Conservation (phyloP, 192 early-diverging fungal genomes). For the Entophlyctis luteolus region DNA sequence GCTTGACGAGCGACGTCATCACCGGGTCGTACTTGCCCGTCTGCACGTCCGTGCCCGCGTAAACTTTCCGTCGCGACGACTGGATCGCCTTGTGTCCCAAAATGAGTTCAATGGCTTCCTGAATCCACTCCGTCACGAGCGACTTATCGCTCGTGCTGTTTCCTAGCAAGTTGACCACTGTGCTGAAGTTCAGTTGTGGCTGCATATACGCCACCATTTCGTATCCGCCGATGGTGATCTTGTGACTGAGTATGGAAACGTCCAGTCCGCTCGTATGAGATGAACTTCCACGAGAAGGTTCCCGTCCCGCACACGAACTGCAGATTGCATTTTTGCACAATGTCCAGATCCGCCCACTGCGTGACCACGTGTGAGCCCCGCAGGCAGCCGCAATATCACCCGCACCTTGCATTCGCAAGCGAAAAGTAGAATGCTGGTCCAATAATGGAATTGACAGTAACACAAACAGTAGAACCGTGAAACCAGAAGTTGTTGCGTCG, state of each 20-base stretch:
- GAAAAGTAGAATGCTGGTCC: constrained; percentile 38
- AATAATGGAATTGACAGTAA: constrained; percentile 26
- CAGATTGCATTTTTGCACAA: neutral
- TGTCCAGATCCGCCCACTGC: neutral
- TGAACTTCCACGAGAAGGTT: neutral
- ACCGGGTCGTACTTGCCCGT: neutral
- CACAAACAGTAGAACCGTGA: constrained; percentile 34
- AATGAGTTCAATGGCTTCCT: neutral
- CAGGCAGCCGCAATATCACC: neutral
- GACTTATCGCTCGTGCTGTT: neutral
- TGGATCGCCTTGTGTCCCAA: neutral
- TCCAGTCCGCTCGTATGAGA: neutral
- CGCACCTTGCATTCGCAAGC: constrained; percentile 23
- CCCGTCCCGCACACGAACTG: neutral
- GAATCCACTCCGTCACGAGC: constrained; percentile 8
- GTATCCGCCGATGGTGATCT: neutral
- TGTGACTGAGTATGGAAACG: neutral
- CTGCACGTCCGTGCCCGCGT: neutral
- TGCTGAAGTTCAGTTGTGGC: neutral
- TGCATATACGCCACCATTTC: too few species aligned
- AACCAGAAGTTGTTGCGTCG: constrained; percentile 34
- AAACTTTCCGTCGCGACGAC: neutral
- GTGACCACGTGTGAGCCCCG: neutral
- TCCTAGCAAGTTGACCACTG: neutral
- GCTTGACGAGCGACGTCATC: neutral